Evolutionary conservation across 108 stramenopile species (phyloP), one percentile per base, ranked within the genome.

Genomic region (Hondaea fermentalgiana): DNA sequence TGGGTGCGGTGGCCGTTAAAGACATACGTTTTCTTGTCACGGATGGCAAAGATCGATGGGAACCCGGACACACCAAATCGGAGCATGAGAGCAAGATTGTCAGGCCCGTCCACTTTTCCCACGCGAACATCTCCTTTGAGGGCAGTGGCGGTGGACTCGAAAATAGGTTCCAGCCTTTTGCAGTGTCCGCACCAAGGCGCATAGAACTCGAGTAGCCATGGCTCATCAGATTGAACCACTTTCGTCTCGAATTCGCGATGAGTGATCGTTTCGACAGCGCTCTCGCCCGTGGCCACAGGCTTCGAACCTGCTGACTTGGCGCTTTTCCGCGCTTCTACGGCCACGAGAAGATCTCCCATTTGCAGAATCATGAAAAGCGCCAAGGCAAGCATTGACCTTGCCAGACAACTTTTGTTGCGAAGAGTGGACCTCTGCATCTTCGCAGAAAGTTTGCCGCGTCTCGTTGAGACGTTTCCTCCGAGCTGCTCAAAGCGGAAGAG

Each of bases 131-230:
- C 90, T 21, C 92, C 88, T 6, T 57, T 71, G 16, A 94, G 45
- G 87, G 92, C 72, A 17, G 28, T 57, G 64, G 91, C 95, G 42
- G 93, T 91, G 87, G 91, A 92, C 58, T 93, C 92, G 88, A 92
- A 95, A 4, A 29, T 60, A 47, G 92, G 93, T 29, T 92, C 92
- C n/a, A 95, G 89, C 35, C 53, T 19, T 93, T 94, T 92, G 93
- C 95, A 95, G 93, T 95, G 95, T 2, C 94, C 95, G 90, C 95
- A 95, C 95, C 95, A 95, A 17, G 95, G 95, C 5, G 95, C 95
- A 90, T 95, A 95, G 91, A 95, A 95, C 91, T 95, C 94, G 35
- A 95, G 58, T 23, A 95, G 72, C 55, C 92, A 90, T 21, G 28
- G 51, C 10, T 90, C 87, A 6, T 87, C 89, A 8, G 43, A 1